Evolutionary conservation across 2,329 filamentous ascomycete species (phyloP).

Genomic region (Fusarium praegraminearum): DNA sequence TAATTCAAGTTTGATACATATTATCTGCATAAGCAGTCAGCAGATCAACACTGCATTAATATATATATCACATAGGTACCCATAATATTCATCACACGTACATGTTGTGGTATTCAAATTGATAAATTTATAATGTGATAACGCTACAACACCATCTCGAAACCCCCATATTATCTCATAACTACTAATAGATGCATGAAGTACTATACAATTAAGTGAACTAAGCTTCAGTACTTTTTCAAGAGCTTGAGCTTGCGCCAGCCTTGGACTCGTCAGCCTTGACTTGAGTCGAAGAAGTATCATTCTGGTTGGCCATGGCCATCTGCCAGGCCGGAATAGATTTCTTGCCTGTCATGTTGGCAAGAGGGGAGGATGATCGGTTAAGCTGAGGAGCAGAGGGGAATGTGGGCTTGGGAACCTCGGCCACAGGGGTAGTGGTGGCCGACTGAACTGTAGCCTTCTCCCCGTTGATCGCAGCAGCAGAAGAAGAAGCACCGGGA

Average conservation of each 20-base stretch:
- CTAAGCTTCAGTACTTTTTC: slow-evolving; percentile 3
- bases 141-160: slow-evolving; percentile 32
- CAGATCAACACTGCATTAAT: background rate
- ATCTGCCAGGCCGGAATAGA: slow-evolving; percentile 86
- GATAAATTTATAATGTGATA: slow-evolving; percentile 18
- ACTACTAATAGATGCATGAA: slow-evolving; percentile 36
- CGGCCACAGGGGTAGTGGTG: slow-evolving; percentile 45
- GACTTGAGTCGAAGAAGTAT: slow-evolving; percentile 46
- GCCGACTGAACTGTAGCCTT: slow-evolving; percentile 44
- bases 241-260: slow-evolving; percentile 37
- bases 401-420: slow-evolving; percentile 50
- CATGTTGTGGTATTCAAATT: background rate
- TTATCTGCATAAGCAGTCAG: background rate
- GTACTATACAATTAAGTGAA: slow-evolving; percentile 37
- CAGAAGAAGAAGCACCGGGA: slow-evolving; percentile 38
- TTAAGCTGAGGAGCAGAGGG: slow-evolving; percentile 47
- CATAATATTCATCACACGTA: background rate
- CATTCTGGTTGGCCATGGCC: slow-evolving; percentile 71
- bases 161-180: slow-evolving; percentile 29
- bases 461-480: slow-evolving; percentile 46
- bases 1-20: background rate
- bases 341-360: slow-evolving; percentile 63
- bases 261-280: slow-evolving; percentile 46
- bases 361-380: slow-evolving; percentile 53
- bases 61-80: background rate